A percentile compares a stretch with the other conserved stretches of the same genome.
phyloP scores from a whole-genome alignment of 2,329 filamentous ascomycete species.

The Pestalotiopsis sp. region DNA sequence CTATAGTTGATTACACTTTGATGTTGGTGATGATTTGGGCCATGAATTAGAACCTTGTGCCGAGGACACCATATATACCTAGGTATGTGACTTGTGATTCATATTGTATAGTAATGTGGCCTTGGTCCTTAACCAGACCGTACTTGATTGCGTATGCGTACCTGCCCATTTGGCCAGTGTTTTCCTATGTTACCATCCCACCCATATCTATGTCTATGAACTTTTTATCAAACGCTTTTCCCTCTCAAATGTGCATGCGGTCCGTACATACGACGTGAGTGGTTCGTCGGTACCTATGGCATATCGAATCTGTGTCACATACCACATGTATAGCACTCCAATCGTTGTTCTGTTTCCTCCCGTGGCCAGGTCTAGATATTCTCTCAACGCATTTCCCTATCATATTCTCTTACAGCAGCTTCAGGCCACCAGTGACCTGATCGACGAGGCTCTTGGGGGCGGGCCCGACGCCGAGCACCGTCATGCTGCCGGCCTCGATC shows the following conservation, averaged over 20 bases:
- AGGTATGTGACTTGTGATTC: too few relatives aligned
- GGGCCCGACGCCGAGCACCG: conserved; percentile 82
- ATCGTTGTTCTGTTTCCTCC: not conserved
- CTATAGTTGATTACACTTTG: too few relatives aligned
- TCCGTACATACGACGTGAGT: not conserved
- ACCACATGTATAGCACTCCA: too few relatives aligned
- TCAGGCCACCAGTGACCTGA: conserved; percentile 55
- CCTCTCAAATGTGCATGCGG: not conserved
- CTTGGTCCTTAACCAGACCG: not conserved
- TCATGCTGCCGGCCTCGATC: conserved; percentile 90
- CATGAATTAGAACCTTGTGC: too few relatives aligned
- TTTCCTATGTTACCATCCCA: not conserved
- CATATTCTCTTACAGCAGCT: conserved; percentile 26
- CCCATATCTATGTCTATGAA: not conserved
- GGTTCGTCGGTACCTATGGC: not conserved
- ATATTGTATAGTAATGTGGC: not conserved
- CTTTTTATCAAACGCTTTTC: conserved; percentile 1
- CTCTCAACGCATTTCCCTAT: too few relatives aligned
- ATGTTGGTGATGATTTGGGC: too few relatives aligned
- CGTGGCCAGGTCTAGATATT: not conserved
- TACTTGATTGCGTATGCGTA: not conserved
- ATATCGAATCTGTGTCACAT: not conserved
- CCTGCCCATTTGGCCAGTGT: not conserved
- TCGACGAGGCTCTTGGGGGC: conserved; percentile 88
- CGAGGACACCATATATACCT: too few relatives aligned